A percentile compares a stretch with the other conserved stretches of the same genome.
Evolutionary conservation across 2,329 filamentous ascomycete species (phyloP).

Genomic region (Aspergillus sp.): DNA sequence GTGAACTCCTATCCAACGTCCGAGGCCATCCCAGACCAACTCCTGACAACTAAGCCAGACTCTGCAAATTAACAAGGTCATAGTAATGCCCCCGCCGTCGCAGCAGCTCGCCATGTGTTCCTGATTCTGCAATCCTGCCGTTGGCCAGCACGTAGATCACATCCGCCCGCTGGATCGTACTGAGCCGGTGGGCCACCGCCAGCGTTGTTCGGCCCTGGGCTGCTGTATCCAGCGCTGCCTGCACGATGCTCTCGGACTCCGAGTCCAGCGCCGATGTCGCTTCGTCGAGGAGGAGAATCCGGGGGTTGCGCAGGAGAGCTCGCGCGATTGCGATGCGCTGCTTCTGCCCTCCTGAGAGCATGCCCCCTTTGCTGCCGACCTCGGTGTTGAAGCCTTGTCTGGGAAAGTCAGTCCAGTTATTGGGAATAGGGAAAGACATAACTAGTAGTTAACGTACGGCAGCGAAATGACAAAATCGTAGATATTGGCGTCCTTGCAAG

Average conservation of each 20-base stretch:
- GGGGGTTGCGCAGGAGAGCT: slow-evolving; percentile 36
- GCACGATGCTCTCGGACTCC: slow-evolving; percentile 51
- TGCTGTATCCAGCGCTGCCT: slow-evolving; percentile 72
- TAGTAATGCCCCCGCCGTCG: slow-evolving; percentile 66
- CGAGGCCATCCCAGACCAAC: neutral
- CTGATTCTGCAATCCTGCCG: slow-evolving; percentile 76
- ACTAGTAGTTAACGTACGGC: slow-evolving; percentile 13
- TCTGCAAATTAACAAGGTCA: slow-evolving; percentile 76
- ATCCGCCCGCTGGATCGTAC: slow-evolving; percentile 88
- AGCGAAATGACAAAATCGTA: slow-evolving; percentile 28
- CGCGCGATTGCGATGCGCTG: slow-evolving; percentile 38
- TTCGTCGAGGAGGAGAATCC: slow-evolving; percentile 27
- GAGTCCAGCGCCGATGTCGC: slow-evolving; percentile 48
- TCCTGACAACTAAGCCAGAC: slow-evolving; percentile 49
- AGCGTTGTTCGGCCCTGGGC: slow-evolving; percentile 83
- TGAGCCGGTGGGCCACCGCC: slow-evolving; percentile 83
- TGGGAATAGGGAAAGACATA: neutral
- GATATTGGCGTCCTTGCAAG: slow-evolving; percentile 29
- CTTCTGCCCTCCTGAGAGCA: slow-evolving; percentile 36
- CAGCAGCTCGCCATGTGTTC: slow-evolving; percentile 72
- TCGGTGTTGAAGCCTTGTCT: slow-evolving; percentile 25
- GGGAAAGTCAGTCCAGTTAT: neutral
- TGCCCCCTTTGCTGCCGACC: slow-evolving; percentile 23
- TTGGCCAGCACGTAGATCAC: slow-evolving; percentile 90
- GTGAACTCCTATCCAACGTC: no score